Base-by-base conservation (phyloP, 805 yeast genomes). In the Kodamaea restingae region DNA sequence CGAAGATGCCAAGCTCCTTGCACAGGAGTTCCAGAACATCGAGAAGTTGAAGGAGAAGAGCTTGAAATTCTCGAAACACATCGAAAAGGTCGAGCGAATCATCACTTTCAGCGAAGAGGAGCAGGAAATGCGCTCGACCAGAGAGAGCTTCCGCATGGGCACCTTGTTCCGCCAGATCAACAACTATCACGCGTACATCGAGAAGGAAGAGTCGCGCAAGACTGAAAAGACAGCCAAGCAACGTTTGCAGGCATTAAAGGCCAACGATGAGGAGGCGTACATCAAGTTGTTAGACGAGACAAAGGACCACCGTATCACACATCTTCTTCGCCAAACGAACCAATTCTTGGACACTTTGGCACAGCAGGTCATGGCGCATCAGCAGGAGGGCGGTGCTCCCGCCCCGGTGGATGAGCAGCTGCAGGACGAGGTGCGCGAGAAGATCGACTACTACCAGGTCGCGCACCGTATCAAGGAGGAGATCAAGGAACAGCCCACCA, bases 241-340 rank as follows among this genome's bases (percentile, higher is more conserved):
- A 57, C 83, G 95, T 76, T 75, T 85, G 62, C 88, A 82, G 54
- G 93, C 93, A 20, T 76, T 85, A 70, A 84, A 82, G 60, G 85
- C 90, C 12, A 84, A 85, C 58, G 95, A 85, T 67, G 95, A 85
- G 61, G 95, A 85, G 56, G 93, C 93, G 2, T 85, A 85, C 65
- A 75, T 85, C 58, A 84, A 84, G 55, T 74, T 85, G 54, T 72
- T 85, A 58, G 93, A 85, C 58, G 88, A 84, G 61, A 85, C 95
- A 3, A 85, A 85, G 58, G 95, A 85, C 64, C 84, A 87, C 30
- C 78, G 95, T 75, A 81, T 85, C 51, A 84, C 93, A 1, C 95
- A 85, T 61, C 71, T 85, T 58, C 73, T 85, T 57, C 82, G 73
- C 54, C 95, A 85, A 59, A 85, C 95, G 7, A 85, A 85, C 58